Evolutionary conservation across 805 yeast species (phyloP).

Genomic region (Hanseniaspora taiwanica): DNA sequence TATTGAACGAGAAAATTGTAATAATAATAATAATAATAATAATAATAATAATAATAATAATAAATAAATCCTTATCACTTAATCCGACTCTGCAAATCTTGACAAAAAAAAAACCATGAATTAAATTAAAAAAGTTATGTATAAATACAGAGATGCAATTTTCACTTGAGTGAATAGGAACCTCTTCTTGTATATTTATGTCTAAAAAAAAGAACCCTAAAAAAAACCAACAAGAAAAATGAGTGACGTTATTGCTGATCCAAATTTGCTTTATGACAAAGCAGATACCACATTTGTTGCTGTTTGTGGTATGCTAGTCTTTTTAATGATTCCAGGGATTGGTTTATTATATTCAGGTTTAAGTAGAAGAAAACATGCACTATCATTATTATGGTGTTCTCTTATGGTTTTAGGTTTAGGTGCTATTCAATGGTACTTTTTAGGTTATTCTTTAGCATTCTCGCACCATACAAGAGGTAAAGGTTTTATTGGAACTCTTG

Average conservation of each 20-base stretch:
- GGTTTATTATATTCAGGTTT: constrained; percentile 89
- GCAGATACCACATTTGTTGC: constrained; percentile 84
- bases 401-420: constrained; percentile 76
- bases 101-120: background rate
- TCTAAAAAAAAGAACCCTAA: background rate
- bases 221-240: constrained; percentile 1
- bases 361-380: constrained; percentile 90
- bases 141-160: background rate
- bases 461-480: constrained; percentile 50
- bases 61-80: background rate
- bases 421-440: constrained; percentile 92
- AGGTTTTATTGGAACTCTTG: constrained; percentile 66
- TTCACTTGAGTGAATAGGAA: background rate
- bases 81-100: too few species aligned
- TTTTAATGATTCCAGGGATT: constrained; percentile 94
- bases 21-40: too few species aligned
- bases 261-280: constrained; percentile 54
- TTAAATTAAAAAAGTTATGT: too few species aligned
- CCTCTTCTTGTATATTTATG: background rate
- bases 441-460: constrained; percentile 92
- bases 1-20: too few species aligned
- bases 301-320: constrained; percentile 65
- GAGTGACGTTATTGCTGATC: constrained; percentile 55
- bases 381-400: constrained; percentile 87
- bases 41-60: background rate